A percentile compares a stretch with the other conserved stretches of the same genome.
Conservation (phyloP, 1,139 yeast genomes). For the Yamadazyma diospyri region DNA sequence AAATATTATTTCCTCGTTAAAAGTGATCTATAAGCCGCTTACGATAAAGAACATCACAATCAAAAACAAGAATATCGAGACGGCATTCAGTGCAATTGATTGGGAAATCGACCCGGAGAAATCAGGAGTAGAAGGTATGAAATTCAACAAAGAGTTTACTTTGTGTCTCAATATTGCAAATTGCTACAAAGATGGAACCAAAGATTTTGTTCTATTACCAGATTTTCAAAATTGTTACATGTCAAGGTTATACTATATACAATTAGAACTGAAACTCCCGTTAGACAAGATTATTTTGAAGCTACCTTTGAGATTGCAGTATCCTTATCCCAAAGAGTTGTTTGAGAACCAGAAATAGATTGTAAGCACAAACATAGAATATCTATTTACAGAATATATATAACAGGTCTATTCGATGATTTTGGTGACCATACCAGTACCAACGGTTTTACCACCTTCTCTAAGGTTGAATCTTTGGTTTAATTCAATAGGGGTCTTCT, state of each 20-base stretch:
- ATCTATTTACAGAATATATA: slow-evolving; percentile 2
- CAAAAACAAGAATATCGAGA: slow-evolving; percentile 2
- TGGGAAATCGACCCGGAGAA: slow-evolving; percentile 6
- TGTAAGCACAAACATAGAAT: neutral
- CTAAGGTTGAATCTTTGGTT: slow-evolving; percentile 99
- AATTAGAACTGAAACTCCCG: slow-evolving; percentile 27
- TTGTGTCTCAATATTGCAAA: slow-evolving; percentile 15
- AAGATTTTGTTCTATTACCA: slow-evolving; percentile 34
- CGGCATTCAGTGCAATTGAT: slow-evolving; percentile 6
- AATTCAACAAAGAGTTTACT: slow-evolving; percentile 11
- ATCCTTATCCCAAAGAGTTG: too few relatives aligned
- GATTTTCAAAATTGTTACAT: slow-evolving; percentile 37
- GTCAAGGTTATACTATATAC: slow-evolving; percentile 33
- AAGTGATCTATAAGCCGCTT: slow-evolving; percentile 24
- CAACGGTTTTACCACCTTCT: slow-evolving; percentile 99
- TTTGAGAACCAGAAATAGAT: neutral
- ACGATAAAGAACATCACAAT: slow-evolving; percentile 16
- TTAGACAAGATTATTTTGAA: slow-evolving; percentile 9
- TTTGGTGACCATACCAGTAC: slow-evolving; percentile 96
- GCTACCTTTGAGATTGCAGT: slow-evolving; percentile 19
- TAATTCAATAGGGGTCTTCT: slow-evolving; percentile 91
- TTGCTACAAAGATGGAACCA: slow-evolving; percentile 5
- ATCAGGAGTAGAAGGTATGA: slow-evolving; percentile 1
- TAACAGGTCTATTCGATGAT: slow-evolving; percentile 63
- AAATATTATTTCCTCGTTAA: slow-evolving; percentile 32